Conservation (phyloP, 2,329 filamentous ascomycete species). For the Aspergillus sp. region DNA sequence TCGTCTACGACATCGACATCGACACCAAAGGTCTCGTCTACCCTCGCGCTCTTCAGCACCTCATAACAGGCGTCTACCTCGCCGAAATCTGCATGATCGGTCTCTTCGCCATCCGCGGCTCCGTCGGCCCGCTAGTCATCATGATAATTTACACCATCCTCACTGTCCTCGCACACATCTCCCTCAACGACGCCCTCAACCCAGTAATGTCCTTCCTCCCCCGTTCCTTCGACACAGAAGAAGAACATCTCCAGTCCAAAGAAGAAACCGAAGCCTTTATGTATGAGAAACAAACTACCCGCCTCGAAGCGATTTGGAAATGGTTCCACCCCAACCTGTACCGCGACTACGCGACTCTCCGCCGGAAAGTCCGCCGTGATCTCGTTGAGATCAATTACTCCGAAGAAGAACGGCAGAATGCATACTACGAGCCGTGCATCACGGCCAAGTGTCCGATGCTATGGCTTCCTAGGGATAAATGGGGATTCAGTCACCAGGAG, state of each 20-base stretch:
- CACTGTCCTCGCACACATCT: slow-evolving; percentile 65
- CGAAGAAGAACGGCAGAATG: slow-evolving; percentile 55
- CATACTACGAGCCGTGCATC: slow-evolving; percentile 68
- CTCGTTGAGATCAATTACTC: slow-evolving; percentile 55
- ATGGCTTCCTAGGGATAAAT: slow-evolving; percentile 73
- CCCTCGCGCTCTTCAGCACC: slow-evolving; percentile 74
- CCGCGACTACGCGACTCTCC: slow-evolving; percentile 65
- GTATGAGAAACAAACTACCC: slow-evolving; percentile 14
- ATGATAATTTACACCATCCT: slow-evolving; percentile 71
- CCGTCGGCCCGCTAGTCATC: slow-evolving; percentile 62
- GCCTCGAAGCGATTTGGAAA: slow-evolving; percentile 22
- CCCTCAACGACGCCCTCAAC: slow-evolving; percentile 39
- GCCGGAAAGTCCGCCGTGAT: slow-evolving; percentile 58
- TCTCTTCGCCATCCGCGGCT: slow-evolving; percentile 64
- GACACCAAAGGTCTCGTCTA: slow-evolving; percentile 89
- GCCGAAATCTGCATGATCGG: slow-evolving; percentile 78
- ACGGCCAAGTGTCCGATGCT: slow-evolving; percentile 56
- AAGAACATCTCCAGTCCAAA: slow-evolving; percentile 40
- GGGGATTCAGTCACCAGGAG: slow-evolving; percentile 69
- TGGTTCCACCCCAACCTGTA: slow-evolving; percentile 67
- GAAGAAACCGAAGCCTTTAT: slow-evolving; percentile 20
- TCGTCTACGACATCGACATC: slow-evolving; percentile 70
- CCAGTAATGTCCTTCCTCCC: slow-evolving; percentile 61
- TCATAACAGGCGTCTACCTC: slow-evolving; percentile 77
- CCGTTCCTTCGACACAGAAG: slow-evolving; percentile 55